Evolutionary conservation across 2,329 filamentous ascomycete genomes (phyloP), one percentile per base, ranked within the genome.

Genomic region (Exophiala spinifera): DNA sequence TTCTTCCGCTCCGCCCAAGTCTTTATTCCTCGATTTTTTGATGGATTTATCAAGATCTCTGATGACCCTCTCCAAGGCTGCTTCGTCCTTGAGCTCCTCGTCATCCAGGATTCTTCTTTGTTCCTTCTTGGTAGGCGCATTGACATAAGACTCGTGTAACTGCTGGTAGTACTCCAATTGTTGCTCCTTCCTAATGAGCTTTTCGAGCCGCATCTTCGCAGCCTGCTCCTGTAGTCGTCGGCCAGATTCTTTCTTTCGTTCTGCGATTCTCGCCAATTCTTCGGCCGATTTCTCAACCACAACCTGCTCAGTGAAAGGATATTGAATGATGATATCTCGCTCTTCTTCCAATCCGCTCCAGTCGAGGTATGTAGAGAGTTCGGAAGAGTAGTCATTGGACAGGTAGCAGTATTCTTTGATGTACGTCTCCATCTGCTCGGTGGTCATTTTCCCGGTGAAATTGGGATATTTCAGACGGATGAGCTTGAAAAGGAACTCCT

Each of bases 171-270:
- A 96, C 63, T 95, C 91, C 1, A 97, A 76, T 68, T 97, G 91
- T 67, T 95, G 85, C 72, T 99, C 94, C 72, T 99, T 99, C 67
- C 89, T 88, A 69, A 97, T 89, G 44, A 99, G 78, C 65, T 95
- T 95, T 61, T 99, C 94, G 0, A 99, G 76, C 6, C 94, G 86
- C 90, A 96, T 96, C 72, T 96, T 97, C 8, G 92, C 92, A 0
- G 94, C 94, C 71, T 99, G 94, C 65, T 96, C 91, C 70, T 99
- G 94, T 21, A 99, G 69, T 43, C 95, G 81, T 60, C 94, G 81
- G 0, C 94, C 94, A 63, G 90, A 94, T 72, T 99, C 94, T 70
- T 95, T 95, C 67, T 95, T 90, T 69, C 92, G 87, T 76, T 99
- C 94, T 10, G 92, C 91, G 60, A 95, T 89, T 37, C 85, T 81